phyloP scores from a whole-genome alignment of 2,329 filamentous ascomycete species.

The Cryoendolithus antarcticus region DNA sequence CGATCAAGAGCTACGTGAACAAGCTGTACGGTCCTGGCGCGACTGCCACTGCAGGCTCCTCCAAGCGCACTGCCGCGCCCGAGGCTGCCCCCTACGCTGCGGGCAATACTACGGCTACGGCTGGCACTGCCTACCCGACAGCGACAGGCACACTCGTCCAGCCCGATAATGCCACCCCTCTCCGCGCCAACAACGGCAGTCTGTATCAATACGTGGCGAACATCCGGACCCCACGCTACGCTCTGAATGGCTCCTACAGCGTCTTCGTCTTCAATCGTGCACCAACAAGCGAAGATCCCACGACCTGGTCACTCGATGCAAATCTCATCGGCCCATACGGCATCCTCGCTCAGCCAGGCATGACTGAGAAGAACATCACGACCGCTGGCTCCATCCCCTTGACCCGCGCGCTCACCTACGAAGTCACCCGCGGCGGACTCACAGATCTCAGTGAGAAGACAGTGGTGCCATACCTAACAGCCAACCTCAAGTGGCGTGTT shows the following conservation, averaged over 20 bases:
- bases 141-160: not conserved
- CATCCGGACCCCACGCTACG: conserved; percentile 48
- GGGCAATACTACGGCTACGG: not conserved
- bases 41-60: conserved; percentile 21
- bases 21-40: conserved; percentile 40
- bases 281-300: conserved; percentile 27
- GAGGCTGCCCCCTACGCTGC: conserved; percentile 1
- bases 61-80: conserved; percentile 13
- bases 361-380: conserved; percentile 14
- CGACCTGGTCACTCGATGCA: conserved; percentile 38
- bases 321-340: conserved; percentile 51
- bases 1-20: conserved; percentile 39
- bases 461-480: conserved; percentile 19
- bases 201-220: conserved; percentile 59
- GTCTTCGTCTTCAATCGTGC: conserved; percentile 57
- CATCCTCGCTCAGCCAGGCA: conserved; percentile 24
- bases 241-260: conserved; percentile 47
- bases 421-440: conserved; percentile 17
- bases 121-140: not conserved
- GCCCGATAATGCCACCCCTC: conserved; percentile 4
- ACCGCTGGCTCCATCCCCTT: conserved; percentile 33
- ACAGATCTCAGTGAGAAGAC: conserved; percentile 14
- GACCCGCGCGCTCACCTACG: conserved; percentile 28
- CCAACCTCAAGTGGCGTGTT: conserved; percentile 25
- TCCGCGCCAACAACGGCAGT: conserved; percentile 24